Conservation (phyloP, 1,284 basidiomycete species). For the Irpex sp. region DNA sequence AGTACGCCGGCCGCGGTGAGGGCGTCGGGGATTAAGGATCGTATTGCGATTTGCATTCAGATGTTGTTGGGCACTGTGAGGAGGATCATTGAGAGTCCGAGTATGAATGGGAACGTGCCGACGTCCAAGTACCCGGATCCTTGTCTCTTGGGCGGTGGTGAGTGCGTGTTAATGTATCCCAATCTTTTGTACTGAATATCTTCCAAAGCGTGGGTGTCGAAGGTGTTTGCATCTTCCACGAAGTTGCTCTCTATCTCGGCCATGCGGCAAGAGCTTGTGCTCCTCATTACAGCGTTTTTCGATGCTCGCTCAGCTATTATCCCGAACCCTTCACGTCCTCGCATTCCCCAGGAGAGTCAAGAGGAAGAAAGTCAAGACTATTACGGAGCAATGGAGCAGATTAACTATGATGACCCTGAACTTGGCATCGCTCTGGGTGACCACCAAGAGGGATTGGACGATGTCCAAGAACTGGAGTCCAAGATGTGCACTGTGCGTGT, state of each 20-base stretch:
- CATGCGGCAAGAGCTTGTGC: conserved; percentile 2
- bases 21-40: conserved; percentile 15
- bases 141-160: conserved; percentile 54
- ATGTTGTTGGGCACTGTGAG: conserved; percentile 61
- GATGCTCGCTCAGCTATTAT: conserved; percentile 52
- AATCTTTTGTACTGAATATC: conserved; percentile 1
- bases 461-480: conserved; percentile 25
- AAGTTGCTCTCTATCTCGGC: conserved; percentile 32
- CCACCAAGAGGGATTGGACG: conserved; percentile 22
- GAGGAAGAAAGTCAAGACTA: conserved; percentile 77
- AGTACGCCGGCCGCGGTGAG: neutral
- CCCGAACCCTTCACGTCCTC: conserved; percentile 42
- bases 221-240: conserved; percentile 48
- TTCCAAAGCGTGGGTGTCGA: conserved; percentile 56
- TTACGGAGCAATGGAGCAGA: conserved; percentile 45
- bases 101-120: conserved; percentile 30
- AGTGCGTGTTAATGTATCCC: conserved; percentile 26
- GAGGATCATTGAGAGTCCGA: conserved; percentile 54
- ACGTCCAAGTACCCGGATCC: conserved; percentile 61
- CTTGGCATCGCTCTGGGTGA: conserved; percentile 51
- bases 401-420: conserved; percentile 61
- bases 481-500: conserved; percentile 42
- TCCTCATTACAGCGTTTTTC: conserved; percentile 63
- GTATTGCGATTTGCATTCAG: conserved; percentile 36
- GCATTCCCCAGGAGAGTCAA: conserved; percentile 27